Evolutionary conservation across 495 filamentous ascomycete genomes (phyloP).

Genomic region (Podospora pseudoanserina): DNA sequence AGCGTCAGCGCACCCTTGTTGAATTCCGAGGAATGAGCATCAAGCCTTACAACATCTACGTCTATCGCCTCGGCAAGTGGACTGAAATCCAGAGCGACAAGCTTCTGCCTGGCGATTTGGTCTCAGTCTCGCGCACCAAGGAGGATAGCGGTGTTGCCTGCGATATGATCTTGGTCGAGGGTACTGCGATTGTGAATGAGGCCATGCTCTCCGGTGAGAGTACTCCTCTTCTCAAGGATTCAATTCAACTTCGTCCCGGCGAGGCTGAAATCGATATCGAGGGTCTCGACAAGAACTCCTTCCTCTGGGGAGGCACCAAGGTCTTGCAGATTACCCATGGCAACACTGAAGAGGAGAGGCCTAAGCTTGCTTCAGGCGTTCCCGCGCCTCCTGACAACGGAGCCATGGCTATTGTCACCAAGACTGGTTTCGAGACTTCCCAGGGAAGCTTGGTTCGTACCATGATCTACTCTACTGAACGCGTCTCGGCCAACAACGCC

Average conservation of each 20-base stretch:
- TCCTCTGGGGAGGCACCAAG: conserved; percentile 96
- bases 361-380: conserved; percentile 67
- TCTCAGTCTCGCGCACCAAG: conserved; percentile 90
- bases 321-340: conserved; percentile 90
- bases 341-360: conserved; percentile 66
- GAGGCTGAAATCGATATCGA: conserved; percentile 85
- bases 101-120: conserved; percentile 92
- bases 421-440: conserved; percentile 98
- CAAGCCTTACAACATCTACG: conserved; percentile 92
- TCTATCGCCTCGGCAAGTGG: conserved; percentile 83
- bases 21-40: conserved; percentile 99
- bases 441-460: conserved; percentile 96
- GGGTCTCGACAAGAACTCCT: conserved; percentile 91
- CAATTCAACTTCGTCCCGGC: conserved; percentile 82
- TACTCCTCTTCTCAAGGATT: conserved; percentile 94
- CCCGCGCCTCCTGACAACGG: conserved; percentile 78
- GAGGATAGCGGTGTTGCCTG: conserved; percentile 96
- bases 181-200: conserved; percentile 96
- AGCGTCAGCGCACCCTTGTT: conserved; percentile 90
- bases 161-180: conserved; percentile 93
- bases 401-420: conserved; percentile 88
- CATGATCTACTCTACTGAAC: conserved; percentile 99
- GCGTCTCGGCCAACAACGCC: conserved; percentile 93
- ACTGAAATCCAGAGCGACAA: conserved; percentile 86
- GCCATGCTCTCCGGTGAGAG: conserved; percentile 99